phyloP scores from a whole-genome alignment of 306 rosid genomes.

The Vachellia collinsii region DNA sequence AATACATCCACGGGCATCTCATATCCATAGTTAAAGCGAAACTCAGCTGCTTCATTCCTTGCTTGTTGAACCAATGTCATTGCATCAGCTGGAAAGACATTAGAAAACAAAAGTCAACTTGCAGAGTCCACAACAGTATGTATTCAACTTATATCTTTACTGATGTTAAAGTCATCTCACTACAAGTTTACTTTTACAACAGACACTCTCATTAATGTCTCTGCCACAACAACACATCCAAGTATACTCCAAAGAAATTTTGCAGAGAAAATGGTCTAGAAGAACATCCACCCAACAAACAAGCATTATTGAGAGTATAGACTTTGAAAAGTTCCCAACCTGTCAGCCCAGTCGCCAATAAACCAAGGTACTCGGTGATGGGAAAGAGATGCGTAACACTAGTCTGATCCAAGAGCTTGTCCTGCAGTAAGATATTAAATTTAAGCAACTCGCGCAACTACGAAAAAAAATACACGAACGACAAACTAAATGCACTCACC shows the following conservation, averaged over 20 bases:
- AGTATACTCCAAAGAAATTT: constrained; percentile 20
- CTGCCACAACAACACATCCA: background rate
- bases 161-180: background rate
- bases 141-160: constrained; percentile 3
- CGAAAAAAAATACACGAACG: background rate
- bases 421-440: constrained; percentile 40
- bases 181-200: background rate
- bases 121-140: background rate
- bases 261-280: constrained; percentile 4
- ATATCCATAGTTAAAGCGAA: too few relatives aligned
- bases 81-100: constrained; percentile 83
- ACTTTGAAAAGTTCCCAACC: constrained; percentile 20
- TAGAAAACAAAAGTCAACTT: constrained; percentile 37
- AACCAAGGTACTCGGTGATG: constrained; percentile 69
- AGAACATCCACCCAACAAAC: background rate
- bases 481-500: constrained; percentile 22
- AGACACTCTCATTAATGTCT: constrained; percentile 5
- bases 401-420: too few relatives aligned
- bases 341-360: constrained; percentile 80
- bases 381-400: constrained; percentile 73
- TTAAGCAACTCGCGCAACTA: constrained; percentile 1
- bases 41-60: constrained; percentile 98
- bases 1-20: too few relatives aligned
- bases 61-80: constrained; percentile 96
- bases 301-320: background rate